These are phyloP conservation scores for Ceriops tagal DNA, from an alignment of 345 rosid species.

Conservation along the genomic window DNA sequence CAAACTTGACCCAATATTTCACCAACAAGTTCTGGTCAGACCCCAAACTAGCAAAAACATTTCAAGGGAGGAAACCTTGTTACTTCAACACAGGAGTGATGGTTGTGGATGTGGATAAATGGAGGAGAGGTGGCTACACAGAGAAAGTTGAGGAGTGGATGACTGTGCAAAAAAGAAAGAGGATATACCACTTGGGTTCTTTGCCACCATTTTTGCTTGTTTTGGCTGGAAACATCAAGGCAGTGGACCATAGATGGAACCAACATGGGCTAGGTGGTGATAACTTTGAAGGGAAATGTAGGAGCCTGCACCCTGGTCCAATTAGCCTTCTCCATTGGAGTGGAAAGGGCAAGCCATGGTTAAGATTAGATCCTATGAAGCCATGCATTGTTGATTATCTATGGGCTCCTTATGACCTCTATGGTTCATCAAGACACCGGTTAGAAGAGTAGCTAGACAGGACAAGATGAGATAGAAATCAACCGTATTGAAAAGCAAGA, in stretches of 20 bases:
- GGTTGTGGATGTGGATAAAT: constrained; percentile 56
- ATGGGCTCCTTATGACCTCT: constrained; percentile 70
- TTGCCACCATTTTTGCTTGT: constrained; percentile 61
- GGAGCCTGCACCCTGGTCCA: constrained; percentile 67
- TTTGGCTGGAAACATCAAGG: constrained; percentile 57
- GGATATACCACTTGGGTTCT: constrained; percentile 64
- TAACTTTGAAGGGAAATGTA: constrained; percentile 54
- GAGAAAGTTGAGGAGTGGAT: constrained; percentile 57
- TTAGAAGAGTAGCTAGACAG: constrained; percentile 34
- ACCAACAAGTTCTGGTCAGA: constrained; percentile 52
- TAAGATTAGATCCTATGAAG: constrained; percentile 53
- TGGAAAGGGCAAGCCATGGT: constrained; percentile 70
- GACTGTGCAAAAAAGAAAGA: constrained; percentile 47
- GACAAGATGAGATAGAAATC: too few relatives aligned
- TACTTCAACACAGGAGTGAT: constrained; percentile 71
- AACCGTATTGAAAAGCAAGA: too few relatives aligned
- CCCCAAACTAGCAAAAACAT: constrained; percentile 29
- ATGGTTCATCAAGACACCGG: constrained; percentile 49
- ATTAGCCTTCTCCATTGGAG: constrained; percentile 71
- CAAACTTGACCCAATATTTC: constrained; percentile 54
- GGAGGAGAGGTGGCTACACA: constrained; percentile 53
- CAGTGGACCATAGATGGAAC: constrained; percentile 65
- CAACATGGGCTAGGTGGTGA: constrained; percentile 74
- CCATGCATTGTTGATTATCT: constrained; percentile 60
- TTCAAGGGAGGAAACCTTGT: constrained; percentile 52